A percentile compares a stretch with the other conserved stretches of the same genome.
These are phyloP conservation scores for Infundibulicybe gibba DNA, from an alignment of 768 basidiomycete genomes.

Conservation along the genomic window DNA sequence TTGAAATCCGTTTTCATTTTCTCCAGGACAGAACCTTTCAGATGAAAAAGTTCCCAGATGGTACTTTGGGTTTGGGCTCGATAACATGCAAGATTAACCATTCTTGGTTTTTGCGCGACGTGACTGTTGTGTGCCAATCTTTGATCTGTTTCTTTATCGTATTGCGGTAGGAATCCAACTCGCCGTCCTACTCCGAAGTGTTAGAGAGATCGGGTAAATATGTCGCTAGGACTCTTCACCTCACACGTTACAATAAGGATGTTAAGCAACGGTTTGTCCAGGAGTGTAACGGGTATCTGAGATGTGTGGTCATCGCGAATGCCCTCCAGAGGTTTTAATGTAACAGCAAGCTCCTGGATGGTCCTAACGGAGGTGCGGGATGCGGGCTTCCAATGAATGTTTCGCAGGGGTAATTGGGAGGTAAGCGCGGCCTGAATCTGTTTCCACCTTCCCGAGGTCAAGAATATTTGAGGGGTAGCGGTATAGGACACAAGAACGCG, in stretches of 20 bases:
- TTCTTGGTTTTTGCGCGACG: slow-evolving; percentile 79
- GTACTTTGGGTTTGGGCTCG: slow-evolving; percentile 60
- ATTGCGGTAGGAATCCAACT: slow-evolving; percentile 73
- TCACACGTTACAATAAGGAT: slow-evolving; percentile 87
- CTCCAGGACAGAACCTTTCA: slow-evolving; percentile 82
- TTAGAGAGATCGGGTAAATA: slow-evolving; percentile 6
- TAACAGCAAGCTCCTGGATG: slow-evolving; percentile 84
- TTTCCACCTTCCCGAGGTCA: slow-evolving; percentile 70
- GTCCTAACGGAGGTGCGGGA: slow-evolving; percentile 73
- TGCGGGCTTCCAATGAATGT: slow-evolving; percentile 88
- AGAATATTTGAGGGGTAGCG: slow-evolving; percentile 50
- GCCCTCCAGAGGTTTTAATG: slow-evolving; percentile 63
- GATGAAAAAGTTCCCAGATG: slow-evolving; percentile 73
- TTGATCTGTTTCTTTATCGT: slow-evolving; percentile 83
- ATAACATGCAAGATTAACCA: slow-evolving; percentile 91
- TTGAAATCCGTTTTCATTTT: slow-evolving; percentile 94
- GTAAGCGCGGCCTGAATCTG: slow-evolving; percentile 61
- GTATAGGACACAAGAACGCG: slow-evolving; percentile 68
- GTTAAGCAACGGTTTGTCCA: slow-evolving; percentile 87
- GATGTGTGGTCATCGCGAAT: slow-evolving; percentile 72
- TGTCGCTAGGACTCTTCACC: slow-evolving; percentile 37
- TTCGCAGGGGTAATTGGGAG: slow-evolving; percentile 81
- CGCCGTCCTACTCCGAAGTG: slow-evolving; percentile 41
- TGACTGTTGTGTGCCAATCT: slow-evolving; percentile 78
- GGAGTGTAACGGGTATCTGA: slow-evolving; percentile 69